A percentile compares a stretch with the other conserved stretches of the same genome.
Conservation (phyloP, 805 yeast species). For the Wickerhamiella occidentalis region DNA sequence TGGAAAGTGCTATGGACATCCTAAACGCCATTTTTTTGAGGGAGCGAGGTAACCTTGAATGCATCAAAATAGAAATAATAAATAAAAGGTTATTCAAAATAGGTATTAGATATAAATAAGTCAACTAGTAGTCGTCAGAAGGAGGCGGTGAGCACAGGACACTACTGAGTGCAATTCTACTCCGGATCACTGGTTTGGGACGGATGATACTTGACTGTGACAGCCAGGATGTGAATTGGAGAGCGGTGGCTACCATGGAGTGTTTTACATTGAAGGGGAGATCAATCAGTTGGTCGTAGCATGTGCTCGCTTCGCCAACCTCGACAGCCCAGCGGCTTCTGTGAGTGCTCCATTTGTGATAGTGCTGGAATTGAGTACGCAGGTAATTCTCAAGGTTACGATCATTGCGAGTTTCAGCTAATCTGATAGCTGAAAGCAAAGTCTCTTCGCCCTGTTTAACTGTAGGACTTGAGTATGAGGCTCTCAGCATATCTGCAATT, state of each 20-base stretch:
- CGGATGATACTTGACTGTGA: background rate
- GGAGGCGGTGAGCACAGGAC: slow-evolving; percentile 9
- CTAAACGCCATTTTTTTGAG: no score
- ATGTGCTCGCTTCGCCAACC: background rate
- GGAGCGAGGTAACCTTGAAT: no score
- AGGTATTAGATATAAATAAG: background rate
- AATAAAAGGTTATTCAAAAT: background rate
- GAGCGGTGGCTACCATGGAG: slow-evolving; percentile 6
- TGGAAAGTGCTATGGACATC: no score
- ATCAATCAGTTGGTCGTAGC: background rate
- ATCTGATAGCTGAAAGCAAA: background rate
- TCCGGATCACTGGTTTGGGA: background rate
- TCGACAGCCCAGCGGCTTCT: slow-evolving; percentile 6
- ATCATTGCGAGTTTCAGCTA: background rate
- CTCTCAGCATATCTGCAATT: background rate
- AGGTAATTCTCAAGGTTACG: background rate
- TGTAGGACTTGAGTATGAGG: background rate
- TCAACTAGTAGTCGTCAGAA: slow-evolving; percentile 1
- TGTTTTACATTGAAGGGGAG: slow-evolving; percentile 5
- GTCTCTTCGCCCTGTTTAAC: slow-evolving; percentile 1
- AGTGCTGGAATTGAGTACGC: slow-evolving; percentile 6
- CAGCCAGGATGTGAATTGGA: slow-evolving; percentile 7
- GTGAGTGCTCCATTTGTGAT: slow-evolving; percentile 2
- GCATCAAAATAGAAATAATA: background rate
- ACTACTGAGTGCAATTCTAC: slow-evolving; percentile 4